A percentile compares a stretch with the other conserved stretches of the same genome.
Conservation (phyloP, 495 filamentous ascomycete genomes). For the Hypoxylon lienhwacheense region DNA sequence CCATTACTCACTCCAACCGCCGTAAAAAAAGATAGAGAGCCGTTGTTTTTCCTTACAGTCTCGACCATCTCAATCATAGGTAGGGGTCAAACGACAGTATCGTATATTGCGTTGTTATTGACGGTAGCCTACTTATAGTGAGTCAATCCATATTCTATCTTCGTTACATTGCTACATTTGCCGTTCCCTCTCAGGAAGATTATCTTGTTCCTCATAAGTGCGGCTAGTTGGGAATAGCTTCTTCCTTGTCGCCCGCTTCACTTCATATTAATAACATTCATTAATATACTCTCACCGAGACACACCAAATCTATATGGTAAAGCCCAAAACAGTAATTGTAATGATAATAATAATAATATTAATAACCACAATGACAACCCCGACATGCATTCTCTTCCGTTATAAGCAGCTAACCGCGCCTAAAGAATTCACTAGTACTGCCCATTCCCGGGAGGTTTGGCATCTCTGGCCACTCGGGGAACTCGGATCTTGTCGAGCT, state of each 20-base stretch:
- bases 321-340: too few species aligned
- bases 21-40: too few species aligned
- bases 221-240: slow-evolving; percentile 30
- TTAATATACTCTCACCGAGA: slow-evolving; percentile 20
- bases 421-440: slow-evolving; percentile 2
- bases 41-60: too few species aligned
- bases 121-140: neutral
- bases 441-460: slow-evolving; percentile 26
- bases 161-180: slow-evolving; percentile 4
- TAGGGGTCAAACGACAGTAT: too few species aligned
- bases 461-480: slow-evolving; percentile 36
- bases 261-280: slow-evolving; percentile 9
- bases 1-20: too few species aligned
- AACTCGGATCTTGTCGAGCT: slow-evolving; percentile 25
- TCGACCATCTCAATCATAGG: too few species aligned
- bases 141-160: slow-evolving; percentile 21
- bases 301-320: slow-evolving; percentile 12
- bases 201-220: slow-evolving; percentile 21
- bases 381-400: slow-evolving; percentile 6
- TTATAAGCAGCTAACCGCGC: slow-evolving; percentile 19
- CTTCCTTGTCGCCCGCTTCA: slow-evolving; percentile 25
- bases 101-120: too few species aligned
- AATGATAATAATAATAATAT: too few species aligned
- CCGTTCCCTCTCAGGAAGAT: slow-evolving; percentile 14
- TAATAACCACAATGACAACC: too few species aligned